phyloP scores from a whole-genome alignment of 1,284 basidiomycete species.

The Moesziomyces sp. region DNA sequence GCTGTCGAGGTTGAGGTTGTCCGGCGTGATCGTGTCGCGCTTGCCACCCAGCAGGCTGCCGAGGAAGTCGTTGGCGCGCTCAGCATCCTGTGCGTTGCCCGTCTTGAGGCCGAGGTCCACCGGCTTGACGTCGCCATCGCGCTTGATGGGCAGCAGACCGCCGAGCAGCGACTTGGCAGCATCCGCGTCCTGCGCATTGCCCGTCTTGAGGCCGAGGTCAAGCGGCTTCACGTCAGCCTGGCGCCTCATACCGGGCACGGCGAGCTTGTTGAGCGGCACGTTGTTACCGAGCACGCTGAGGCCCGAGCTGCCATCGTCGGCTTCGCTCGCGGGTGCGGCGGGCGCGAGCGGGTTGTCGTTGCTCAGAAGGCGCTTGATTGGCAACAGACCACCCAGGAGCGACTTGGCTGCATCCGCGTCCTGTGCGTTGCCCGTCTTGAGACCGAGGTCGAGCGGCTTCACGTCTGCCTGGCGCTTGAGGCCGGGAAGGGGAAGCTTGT shows the following conservation, averaged over 20 bases:
- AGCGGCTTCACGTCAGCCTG: slow-evolving; percentile 1
- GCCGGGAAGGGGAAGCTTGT: too few relatives aligned
- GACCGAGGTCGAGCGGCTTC: background rate
- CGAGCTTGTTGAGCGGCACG: slow-evolving; percentile 5
- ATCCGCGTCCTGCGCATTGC: slow-evolving; percentile 15
- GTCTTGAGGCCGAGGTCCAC: slow-evolving; percentile 20
- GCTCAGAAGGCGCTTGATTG: too few relatives aligned
- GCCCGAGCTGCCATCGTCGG: background rate
- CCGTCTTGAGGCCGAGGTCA: slow-evolving; percentile 16
- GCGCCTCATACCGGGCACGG: slow-evolving; percentile 8
- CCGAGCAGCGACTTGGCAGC: slow-evolving; percentile 10
- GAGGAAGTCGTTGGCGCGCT: slow-evolving; percentile 15
- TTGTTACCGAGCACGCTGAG: slow-evolving; percentile 1
- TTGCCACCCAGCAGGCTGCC: slow-evolving; percentile 17
- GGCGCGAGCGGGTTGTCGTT: background rate
- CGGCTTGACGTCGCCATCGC: slow-evolving; percentile 10
- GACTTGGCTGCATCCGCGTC: slow-evolving; percentile 16
- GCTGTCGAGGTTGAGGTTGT: slow-evolving; percentile 31
- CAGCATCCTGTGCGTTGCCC: slow-evolving; percentile 30
- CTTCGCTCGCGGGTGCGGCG: too few relatives aligned
- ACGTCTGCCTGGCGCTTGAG: too few relatives aligned
- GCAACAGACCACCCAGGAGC: slow-evolving; percentile 17
- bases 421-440: slow-evolving; percentile 22
- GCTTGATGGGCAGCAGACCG: slow-evolving; percentile 12
- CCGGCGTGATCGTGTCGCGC: slow-evolving; percentile 37